phyloP scores from a whole-genome alignment of 2,329 filamentous ascomycete genomes.

The Colletotrichum orchidophilum region DNA sequence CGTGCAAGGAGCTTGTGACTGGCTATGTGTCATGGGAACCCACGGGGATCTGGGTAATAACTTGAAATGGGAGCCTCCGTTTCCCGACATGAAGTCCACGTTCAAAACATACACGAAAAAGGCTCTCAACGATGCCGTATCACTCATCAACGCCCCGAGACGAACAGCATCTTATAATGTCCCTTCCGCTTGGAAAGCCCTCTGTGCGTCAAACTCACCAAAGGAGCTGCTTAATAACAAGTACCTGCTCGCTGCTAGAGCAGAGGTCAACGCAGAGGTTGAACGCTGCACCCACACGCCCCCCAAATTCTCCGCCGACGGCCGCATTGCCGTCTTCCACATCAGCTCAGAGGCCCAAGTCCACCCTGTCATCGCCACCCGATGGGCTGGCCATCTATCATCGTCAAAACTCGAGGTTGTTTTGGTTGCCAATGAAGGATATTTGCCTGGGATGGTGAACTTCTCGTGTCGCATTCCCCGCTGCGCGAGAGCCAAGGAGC shows the following conservation, averaged over 20 bases:
- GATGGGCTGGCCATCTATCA: constrained; percentile 70
- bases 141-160: constrained; percentile 72
- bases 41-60: constrained; percentile 73
- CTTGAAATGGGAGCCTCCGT: constrained; percentile 72
- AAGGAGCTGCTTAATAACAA: constrained; percentile 58
- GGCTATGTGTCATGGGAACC: constrained; percentile 72
- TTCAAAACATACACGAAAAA: constrained; percentile 72
- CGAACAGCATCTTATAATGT: constrained; percentile 70
- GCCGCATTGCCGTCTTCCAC: constrained; percentile 68
- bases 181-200: constrained; percentile 66
- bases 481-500: constrained; percentile 61
- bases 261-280: constrained; percentile 69
- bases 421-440: constrained; percentile 74
- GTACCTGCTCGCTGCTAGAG: constrained; percentile 61
- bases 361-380: constrained; percentile 73
- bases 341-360: constrained; percentile 70
- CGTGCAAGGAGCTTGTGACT: constrained; percentile 61
- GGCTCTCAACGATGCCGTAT: constrained; percentile 69
- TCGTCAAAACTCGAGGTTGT: constrained; percentile 70
- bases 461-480: constrained; percentile 72
- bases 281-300: constrained; percentile 68
- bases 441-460: constrained; percentile 69
- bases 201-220: constrained; percentile 61
- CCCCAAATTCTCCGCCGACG: constrained; percentile 71
- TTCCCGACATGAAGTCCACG: constrained; percentile 70